Evolutionary conservation across 768 basidiomycete species (phyloP).

Genomic region (Amanita rimosa): DNA sequence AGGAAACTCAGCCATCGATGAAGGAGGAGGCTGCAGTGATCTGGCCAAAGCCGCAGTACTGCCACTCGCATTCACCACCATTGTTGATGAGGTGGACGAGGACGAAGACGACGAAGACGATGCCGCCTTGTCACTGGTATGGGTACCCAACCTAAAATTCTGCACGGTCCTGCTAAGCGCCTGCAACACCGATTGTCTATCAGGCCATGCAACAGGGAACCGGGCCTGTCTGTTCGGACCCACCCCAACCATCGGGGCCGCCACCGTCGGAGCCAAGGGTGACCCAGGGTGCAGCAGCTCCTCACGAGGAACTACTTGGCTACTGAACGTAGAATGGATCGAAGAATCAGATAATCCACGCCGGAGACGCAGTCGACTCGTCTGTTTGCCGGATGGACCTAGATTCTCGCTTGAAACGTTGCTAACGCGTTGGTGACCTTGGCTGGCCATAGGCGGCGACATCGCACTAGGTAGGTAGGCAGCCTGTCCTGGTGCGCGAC

Average conservation of each 20-base stretch:
- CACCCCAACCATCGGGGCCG: not conserved
- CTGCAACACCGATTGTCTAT: slow-evolving; percentile 38
- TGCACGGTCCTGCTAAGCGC: slow-evolving; percentile 44
- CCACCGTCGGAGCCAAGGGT: not conserved
- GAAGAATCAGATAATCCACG: slow-evolving; percentile 89
- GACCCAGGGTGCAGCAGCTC: not conserved
- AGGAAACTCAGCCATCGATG: not conserved
- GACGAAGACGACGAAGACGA: too few species aligned
- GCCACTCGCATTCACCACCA: not conserved
- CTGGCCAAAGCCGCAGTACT: too few species aligned
- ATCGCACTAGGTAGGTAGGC: slow-evolving; percentile 14
- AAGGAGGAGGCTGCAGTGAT: not conserved
- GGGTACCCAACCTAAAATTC: slow-evolving; percentile 28
- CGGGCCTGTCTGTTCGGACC: slow-evolving; percentile 6
- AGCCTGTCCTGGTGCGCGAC: slow-evolving; percentile 33
- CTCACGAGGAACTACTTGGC: slow-evolving; percentile 31
- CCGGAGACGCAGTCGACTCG: not conserved
- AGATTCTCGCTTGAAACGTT: not conserved
- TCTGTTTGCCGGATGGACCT: not conserved
- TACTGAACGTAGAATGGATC: slow-evolving; percentile 76
- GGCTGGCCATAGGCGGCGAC: not conserved
- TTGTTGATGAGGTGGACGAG: not conserved
- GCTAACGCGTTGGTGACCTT: not conserved
- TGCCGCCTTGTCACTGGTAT: too few species aligned
- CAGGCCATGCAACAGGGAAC: slow-evolving; percentile 21